Conservation (phyloP, 768 basidiomycete species). For the Mycena vulgaris region DNA sequence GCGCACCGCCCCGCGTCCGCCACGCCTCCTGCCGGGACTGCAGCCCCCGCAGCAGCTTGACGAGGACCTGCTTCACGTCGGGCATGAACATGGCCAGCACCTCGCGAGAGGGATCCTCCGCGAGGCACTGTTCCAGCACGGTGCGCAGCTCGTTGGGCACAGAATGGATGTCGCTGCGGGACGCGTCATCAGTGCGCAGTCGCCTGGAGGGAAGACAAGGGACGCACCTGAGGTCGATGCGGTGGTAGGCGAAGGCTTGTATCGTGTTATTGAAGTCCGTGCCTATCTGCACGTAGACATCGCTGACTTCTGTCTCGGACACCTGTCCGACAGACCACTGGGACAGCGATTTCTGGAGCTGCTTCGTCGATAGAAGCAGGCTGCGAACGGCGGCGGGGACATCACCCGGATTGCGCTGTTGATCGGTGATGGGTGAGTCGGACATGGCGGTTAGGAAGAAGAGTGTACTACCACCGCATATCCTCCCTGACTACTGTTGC, state of each 20-base stretch:
- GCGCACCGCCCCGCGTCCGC: constrained; percentile 28
- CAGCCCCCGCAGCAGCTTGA: constrained; percentile 86
- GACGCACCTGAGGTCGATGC: constrained; percentile 84
- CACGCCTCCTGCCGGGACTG: constrained; percentile 79
- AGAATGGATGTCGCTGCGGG: constrained; percentile 71
- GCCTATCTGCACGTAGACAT: constrained; percentile 91
- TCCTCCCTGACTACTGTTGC: constrained; percentile 35
- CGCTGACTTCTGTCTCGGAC: constrained; percentile 82
- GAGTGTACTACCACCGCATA: constrained; percentile 11
- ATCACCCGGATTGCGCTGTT: constrained; percentile 56
- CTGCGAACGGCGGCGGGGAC: constrained; percentile 74
- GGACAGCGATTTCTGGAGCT: constrained; percentile 79
- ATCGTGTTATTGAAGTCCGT: constrained; percentile 90
- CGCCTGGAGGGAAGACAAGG: not conserved
- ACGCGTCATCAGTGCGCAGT: constrained; percentile 4
- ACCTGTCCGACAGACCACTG: constrained; percentile 77
- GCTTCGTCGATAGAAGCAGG: constrained; percentile 87
- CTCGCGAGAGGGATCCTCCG: constrained; percentile 85
- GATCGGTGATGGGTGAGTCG: constrained; percentile 29
- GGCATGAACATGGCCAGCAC: constrained; percentile 86
- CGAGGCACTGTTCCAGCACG: constrained; percentile 74
- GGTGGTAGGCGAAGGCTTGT: constrained; percentile 78
- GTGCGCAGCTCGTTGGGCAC: constrained; percentile 75
- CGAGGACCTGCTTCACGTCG: constrained; percentile 85
- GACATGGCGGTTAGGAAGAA: constrained; percentile 27